Conservation (phyloP, 2,329 filamentous ascomycete genomes). For the Akanthomyces dipterigenus region DNA sequence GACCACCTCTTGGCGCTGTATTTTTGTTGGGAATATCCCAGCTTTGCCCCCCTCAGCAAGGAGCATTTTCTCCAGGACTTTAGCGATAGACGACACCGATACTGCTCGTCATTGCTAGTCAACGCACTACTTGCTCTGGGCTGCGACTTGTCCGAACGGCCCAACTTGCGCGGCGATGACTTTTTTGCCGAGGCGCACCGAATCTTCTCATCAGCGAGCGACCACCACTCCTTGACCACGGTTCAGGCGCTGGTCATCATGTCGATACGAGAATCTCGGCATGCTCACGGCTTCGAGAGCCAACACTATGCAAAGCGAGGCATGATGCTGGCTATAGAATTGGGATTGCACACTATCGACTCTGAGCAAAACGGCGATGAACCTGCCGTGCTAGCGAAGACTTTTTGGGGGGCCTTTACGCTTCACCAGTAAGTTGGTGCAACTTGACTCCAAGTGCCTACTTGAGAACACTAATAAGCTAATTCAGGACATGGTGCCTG, state of each 20-base stretch:
- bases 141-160: slow-evolving; percentile 69
- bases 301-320: too few relatives aligned
- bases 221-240: too few relatives aligned
- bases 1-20: slow-evolving; percentile 59
- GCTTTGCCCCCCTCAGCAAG: slow-evolving; percentile 65
- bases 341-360: slow-evolving; percentile 58
- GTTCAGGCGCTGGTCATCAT: too few relatives aligned
- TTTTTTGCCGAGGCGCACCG: too few relatives aligned
- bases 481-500: slow-evolving; percentile 42
- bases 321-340: slow-evolving; percentile 68
- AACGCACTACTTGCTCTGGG: slow-evolving; percentile 60
- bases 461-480: slow-evolving; percentile 14
- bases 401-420: slow-evolving; percentile 57
- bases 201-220: too few relatives aligned
- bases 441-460: slow-evolving; percentile 7
- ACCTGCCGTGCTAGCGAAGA: slow-evolving; percentile 35
- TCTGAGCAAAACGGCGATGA: too few relatives aligned
- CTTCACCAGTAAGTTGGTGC: slow-evolving; percentile 51
- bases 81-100: slow-evolving; percentile 49
- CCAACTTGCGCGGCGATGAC: too few relatives aligned
- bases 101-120: slow-evolving; percentile 62
- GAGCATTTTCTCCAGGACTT: slow-evolving; percentile 65
- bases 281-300: too few relatives aligned
- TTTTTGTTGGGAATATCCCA: slow-evolving; percentile 71
- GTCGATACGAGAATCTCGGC: too few relatives aligned